A percentile compares a stretch with the other conserved stretches of the same genome.
Evolutionary conservation across 352 stramenopile genomes (phyloP).

Genomic region (Phytophthora lateralis): DNA sequence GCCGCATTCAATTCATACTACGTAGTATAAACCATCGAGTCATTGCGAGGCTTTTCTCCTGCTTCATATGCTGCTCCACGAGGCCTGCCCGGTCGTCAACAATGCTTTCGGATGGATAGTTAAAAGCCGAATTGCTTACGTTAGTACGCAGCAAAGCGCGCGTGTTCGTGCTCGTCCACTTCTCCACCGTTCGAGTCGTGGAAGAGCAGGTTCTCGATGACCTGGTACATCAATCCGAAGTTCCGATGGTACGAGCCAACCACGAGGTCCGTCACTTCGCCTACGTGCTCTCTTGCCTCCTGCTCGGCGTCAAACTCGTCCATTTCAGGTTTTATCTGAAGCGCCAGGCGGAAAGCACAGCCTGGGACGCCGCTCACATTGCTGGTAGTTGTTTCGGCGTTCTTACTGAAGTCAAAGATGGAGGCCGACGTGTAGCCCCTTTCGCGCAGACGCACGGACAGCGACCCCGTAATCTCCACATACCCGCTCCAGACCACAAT

Average conservation of each 20-base stretch:
- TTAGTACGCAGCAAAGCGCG: slow-evolving; percentile 22
- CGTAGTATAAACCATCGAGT: too few relatives aligned
- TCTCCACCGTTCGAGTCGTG: slow-evolving; percentile 25
- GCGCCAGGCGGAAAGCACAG: slow-evolving; percentile 25
- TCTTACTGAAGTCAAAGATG: slow-evolving; percentile 16
- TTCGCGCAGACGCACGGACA: slow-evolving; percentile 43
- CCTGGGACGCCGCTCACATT: slow-evolving; percentile 10
- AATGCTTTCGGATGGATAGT: neutral
- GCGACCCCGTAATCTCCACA: slow-evolving; percentile 36
- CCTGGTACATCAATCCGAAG: slow-evolving; percentile 47
- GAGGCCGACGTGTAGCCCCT: slow-evolving; percentile 34
- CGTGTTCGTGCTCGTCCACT: slow-evolving; percentile 19
- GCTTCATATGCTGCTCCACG: too few relatives aligned
- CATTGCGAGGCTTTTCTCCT: too few relatives aligned
- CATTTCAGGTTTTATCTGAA: slow-evolving; percentile 35
- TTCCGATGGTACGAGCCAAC: slow-evolving; percentile 52
- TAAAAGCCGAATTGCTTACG: neutral
- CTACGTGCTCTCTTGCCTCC: slow-evolving; percentile 29
- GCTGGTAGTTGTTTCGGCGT: slow-evolving; percentile 1
- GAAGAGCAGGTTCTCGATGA: slow-evolving; percentile 45
- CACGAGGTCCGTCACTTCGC: slow-evolving; percentile 53
- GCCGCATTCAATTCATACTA: too few relatives aligned
- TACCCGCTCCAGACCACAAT: slow-evolving; percentile 41
- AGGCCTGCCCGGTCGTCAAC: neutral
- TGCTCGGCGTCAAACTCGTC: slow-evolving; percentile 20